Percentiles rank a stretch among this genome's conserved stretches.
Conservation (phyloP, 163 green algal species). For the Chlorella variabilis region DNA sequence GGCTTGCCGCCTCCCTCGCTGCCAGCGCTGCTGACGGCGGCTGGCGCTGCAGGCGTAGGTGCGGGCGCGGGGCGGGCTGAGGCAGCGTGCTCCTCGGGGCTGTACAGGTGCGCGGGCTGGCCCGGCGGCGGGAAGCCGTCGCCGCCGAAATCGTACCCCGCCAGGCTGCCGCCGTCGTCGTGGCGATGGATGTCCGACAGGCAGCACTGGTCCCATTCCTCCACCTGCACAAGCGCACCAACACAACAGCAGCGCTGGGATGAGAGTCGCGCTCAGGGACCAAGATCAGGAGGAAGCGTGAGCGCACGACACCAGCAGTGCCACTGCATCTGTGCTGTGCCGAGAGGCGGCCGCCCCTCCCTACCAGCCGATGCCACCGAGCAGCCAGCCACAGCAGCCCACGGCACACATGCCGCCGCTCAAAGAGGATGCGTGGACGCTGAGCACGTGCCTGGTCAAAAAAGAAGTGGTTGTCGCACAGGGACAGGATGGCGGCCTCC, state of each 20-base stretch:
- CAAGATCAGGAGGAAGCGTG: no score
- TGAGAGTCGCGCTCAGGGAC: no score
- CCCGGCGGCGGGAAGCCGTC: constrained; percentile 31
- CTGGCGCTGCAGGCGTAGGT: background rate
- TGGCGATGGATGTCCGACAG: constrained; percentile 18
- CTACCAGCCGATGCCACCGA: no score
- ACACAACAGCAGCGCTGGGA: background rate
- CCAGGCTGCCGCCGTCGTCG: constrained; percentile 38
- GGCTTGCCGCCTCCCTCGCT: background rate
- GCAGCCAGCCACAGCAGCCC: no score
- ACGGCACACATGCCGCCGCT: no score
- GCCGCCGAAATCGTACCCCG: constrained; percentile 23
- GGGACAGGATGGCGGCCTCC: constrained; percentile 45
- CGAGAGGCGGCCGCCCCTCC: no score
- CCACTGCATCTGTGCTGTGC: no score
- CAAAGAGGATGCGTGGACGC: no score
- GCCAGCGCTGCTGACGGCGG: background rate
- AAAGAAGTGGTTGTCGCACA: constrained; percentile 50
- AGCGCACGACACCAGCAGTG: no score
- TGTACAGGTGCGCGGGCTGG: constrained; percentile 1
- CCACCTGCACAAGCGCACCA: constrained; percentile 8
- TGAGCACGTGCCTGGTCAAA: constrained; percentile 49
- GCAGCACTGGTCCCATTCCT: constrained; percentile 49
- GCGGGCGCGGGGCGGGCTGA: background rate
- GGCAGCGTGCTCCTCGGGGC: background rate